Conservation (phyloP, 2,329 filamentous ascomycete genomes). For the Fusarium caatingaense region DNA sequence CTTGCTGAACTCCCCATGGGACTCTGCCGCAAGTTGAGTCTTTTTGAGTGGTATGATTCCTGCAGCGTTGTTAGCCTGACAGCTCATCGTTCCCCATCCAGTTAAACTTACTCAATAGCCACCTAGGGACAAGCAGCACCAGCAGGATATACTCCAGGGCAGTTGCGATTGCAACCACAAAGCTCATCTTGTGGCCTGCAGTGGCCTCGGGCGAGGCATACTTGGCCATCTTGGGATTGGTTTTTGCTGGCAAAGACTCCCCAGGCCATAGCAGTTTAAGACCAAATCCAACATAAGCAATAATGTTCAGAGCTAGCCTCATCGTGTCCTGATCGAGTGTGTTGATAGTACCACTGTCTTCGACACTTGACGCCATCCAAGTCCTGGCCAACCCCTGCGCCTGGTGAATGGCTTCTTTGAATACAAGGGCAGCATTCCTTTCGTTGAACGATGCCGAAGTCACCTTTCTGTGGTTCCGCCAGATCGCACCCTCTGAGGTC, state of each 20-base stretch:
- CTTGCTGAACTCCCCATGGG: constrained; percentile 71
- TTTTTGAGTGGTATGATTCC: constrained; percentile 62
- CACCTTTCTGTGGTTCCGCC: constrained; percentile 79
- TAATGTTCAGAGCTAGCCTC: constrained; percentile 67
- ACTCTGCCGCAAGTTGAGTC: constrained; percentile 63
- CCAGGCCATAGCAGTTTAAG: constrained; percentile 71
- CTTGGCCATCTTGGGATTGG: constrained; percentile 60
- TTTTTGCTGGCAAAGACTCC: constrained; percentile 60
- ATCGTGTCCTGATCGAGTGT: constrained; percentile 74
- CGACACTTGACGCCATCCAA: constrained; percentile 60
- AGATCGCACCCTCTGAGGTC: constrained; percentile 74
- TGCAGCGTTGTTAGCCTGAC: constrained; percentile 39
- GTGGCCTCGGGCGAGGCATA: constrained; percentile 60
- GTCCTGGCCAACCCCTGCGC: constrained; percentile 68
- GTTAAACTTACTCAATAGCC: constrained; percentile 62
- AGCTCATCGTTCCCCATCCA: background rate
- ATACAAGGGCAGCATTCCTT: constrained; percentile 76
- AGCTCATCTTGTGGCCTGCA: constrained; percentile 71
- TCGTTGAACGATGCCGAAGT: constrained; percentile 80
- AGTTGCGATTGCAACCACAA: constrained; percentile 70
- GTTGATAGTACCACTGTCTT: constrained; percentile 58
- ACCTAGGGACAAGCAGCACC: constrained; percentile 69
- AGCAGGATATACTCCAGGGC: constrained; percentile 73
- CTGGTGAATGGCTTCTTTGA: constrained; percentile 71
- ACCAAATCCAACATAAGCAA: constrained; percentile 78